Evolutionary conservation across 345 rosid genomes (phyloP).

Genomic region (Citrus mangshanensis): DNA sequence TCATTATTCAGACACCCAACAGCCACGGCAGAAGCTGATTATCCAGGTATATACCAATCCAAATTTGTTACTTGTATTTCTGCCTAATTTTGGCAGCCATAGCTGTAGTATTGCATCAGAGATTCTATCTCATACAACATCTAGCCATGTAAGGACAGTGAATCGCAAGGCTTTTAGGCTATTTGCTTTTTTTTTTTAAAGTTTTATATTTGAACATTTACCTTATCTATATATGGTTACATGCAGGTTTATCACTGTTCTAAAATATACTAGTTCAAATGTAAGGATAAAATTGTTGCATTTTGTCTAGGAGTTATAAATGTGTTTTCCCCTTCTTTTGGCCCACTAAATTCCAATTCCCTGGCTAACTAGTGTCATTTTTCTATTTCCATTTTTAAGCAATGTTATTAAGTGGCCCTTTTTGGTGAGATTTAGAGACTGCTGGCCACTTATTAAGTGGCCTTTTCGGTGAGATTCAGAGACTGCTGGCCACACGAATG

Average conservation of each 20-base stretch:
- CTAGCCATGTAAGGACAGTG: background rate
- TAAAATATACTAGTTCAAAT: background rate
- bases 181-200: too few species aligned
- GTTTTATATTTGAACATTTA: background rate
- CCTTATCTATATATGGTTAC: background rate
- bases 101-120: background rate
- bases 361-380: background rate
- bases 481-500: background rate
- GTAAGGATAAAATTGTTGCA: background rate
- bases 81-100: background rate
- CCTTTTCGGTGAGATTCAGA: constrained; percentile 10
- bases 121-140: background rate
- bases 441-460: background rate
- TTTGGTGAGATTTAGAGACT: constrained; percentile 5
- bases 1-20: constrained; percentile 21
- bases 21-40: constrained; percentile 12
- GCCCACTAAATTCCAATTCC: background rate
- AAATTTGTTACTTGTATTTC: background rate
- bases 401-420: background rate
- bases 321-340: background rate
- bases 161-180: background rate
- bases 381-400: background rate
- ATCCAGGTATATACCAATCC: constrained; percentile 10
- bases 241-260: background rate
- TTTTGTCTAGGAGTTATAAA: background rate